A percentile compares a stretch with the other conserved stretches of the same genome.
Conservation (phyloP, 345 rosid genomes). For the Viola odorata region DNA sequence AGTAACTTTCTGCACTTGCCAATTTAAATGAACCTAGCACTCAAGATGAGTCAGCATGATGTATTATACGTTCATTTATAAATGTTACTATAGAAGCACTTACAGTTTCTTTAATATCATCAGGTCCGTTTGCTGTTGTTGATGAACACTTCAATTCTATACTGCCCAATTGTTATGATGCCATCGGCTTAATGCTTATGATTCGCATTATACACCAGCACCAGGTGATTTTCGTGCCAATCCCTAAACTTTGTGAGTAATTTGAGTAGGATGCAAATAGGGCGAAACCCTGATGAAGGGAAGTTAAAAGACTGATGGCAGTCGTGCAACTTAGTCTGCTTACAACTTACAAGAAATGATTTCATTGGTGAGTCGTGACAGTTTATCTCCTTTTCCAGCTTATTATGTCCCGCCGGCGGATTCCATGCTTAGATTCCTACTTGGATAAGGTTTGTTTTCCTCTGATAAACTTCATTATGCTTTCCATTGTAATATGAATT, state of each 20-base stretch:
- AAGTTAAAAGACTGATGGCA: no score
- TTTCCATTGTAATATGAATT: no score
- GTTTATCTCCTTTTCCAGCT: constrained; percentile 45
- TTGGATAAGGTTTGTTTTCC: constrained; percentile 71
- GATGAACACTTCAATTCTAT: constrained; percentile 86
- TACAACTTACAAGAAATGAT: not conserved
- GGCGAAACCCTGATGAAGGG: no score
- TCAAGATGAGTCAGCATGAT: not conserved
- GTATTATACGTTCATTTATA: no score
- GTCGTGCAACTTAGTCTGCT: no score
- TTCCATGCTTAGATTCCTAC: constrained; percentile 97
- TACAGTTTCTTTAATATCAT: constrained; percentile 14
- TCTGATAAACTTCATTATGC: constrained; percentile 1
- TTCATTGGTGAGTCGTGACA: not conserved
- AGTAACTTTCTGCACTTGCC: not conserved
- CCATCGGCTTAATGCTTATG: constrained; percentile 97
- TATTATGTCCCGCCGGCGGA: constrained; percentile 82
- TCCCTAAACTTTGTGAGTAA: no score
- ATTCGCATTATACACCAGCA: constrained; percentile 91
- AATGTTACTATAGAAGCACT: no score
- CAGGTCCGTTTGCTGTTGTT: constrained; percentile 96
- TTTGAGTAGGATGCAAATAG: no score
- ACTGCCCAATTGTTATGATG: constrained; percentile 88
- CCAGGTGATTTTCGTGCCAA: constrained; percentile 47
- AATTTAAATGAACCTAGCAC: not conserved